Conservation (phyloP, 2,329 filamentous ascomycete species). For the Aspergillus pseudoglaucus region DNA sequence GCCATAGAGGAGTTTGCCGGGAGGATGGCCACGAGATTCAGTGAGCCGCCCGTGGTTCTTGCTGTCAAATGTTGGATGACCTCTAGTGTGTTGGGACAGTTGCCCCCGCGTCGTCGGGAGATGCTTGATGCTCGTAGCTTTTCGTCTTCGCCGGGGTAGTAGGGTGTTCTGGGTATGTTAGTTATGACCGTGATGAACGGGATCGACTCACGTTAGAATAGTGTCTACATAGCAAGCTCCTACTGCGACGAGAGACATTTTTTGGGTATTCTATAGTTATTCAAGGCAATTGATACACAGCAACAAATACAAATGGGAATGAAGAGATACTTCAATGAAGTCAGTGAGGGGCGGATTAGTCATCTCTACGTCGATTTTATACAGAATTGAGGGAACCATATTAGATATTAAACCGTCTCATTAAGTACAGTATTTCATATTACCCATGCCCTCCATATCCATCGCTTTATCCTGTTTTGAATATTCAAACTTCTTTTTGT, state of each 20-base stretch:
- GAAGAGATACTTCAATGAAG: neutral
- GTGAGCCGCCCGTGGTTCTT: constrained; percentile 7
- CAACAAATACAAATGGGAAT: no score
- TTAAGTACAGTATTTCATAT: no score
- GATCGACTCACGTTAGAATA: constrained; percentile 52
- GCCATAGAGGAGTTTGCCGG: constrained; percentile 49
- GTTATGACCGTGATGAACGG: neutral
- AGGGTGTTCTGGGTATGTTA: constrained; percentile 28
- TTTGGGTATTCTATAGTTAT: neutral
- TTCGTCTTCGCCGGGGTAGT: constrained; percentile 64
- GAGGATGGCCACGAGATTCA: constrained; percentile 43
- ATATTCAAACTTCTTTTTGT: neutral
- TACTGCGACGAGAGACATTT: constrained; percentile 55
- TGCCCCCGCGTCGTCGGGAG: constrained; percentile 60
- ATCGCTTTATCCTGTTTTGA: neutral
- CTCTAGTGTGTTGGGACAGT: constrained; percentile 65
- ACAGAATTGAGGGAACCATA: neutral
- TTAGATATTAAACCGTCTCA: neutral
- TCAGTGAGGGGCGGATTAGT: constrained; percentile 16
- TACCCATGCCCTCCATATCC: no score
- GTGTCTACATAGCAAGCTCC: constrained; percentile 68
- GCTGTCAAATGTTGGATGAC: constrained; percentile 59
- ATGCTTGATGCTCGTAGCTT: constrained; percentile 62
- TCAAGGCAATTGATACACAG: no score
- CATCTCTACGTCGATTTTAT: constrained; percentile 5